Evolutionary conservation across 352 stramenopile genomes (phyloP).

Genomic region (Globisporangium irregulare): DNA sequence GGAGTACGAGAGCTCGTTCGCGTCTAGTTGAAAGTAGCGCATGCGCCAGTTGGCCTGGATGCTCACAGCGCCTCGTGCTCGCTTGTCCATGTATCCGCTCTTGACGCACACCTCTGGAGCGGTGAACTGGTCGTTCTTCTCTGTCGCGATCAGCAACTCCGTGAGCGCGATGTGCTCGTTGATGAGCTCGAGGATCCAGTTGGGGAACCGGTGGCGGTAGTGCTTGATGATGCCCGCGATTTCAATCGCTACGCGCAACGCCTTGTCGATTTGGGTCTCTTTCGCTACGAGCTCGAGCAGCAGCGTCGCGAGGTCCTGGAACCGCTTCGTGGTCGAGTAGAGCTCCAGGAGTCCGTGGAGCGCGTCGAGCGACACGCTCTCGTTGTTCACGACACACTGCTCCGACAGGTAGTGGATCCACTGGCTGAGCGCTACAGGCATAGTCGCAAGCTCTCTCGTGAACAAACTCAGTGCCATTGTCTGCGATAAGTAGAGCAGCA

Average conservation of each 20-base stretch:
- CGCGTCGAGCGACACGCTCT: conserved; percentile 43
- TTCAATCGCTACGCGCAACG: conserved; percentile 41
- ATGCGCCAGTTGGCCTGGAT: conserved; percentile 77
- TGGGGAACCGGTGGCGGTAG: conserved; percentile 46
- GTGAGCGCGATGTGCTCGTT: conserved; percentile 53
- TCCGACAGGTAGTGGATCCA: conserved; percentile 71
- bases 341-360: conserved; percentile 42
- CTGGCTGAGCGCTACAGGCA: conserved; percentile 45
- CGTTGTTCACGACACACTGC: conserved; percentile 47
- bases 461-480: conserved; percentile 64
- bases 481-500: conserved; percentile 74
- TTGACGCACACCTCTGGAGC: conserved; percentile 38
- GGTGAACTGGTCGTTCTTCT: conserved; percentile 38
- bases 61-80: conserved; percentile 38
- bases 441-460: conserved; percentile 35
- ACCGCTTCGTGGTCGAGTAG: conserved; percentile 43
- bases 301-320: conserved; percentile 53
- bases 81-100: conserved; percentile 57
- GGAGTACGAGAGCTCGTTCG: conserved; percentile 48
- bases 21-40: conserved; percentile 49
- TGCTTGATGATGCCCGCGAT: conserved; percentile 46
- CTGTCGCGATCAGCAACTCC: conserved; percentile 54
- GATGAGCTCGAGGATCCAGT: conserved; percentile 56
- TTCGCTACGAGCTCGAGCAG: conserved; percentile 55
- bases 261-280: conserved; percentile 27